Evolutionary conservation across 164 flowering plant species (phyloP).

Genomic region (Aristolochia californica): DNA sequence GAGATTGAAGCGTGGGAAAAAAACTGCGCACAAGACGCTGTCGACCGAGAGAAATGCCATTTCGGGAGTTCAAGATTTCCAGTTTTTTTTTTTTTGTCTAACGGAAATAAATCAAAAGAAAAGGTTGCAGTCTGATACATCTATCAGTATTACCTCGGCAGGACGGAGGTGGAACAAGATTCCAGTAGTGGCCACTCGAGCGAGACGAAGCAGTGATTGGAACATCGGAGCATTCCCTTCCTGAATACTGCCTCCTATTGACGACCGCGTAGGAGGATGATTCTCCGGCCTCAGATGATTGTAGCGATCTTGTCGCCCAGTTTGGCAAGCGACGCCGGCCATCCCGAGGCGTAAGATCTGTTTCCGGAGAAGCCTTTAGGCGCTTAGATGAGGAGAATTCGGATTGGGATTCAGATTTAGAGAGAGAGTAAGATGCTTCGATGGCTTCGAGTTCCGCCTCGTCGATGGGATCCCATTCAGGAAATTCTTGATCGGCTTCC

Average conservation of each 20-base stretch:
- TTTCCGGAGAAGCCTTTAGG: neutral
- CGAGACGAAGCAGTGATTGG: neutral
- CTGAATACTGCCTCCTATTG: too few relatives aligned
- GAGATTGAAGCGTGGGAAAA: too few relatives aligned
- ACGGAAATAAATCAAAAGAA: neutral
- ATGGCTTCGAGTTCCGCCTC: slow-evolving; percentile 8
- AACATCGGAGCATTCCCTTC: neutral
- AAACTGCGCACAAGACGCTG: too few relatives aligned
- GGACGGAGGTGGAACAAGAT: slow-evolving; percentile 4
- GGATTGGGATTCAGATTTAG: neutral
- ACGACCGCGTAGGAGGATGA: too few relatives aligned
- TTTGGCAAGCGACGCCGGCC: neutral
- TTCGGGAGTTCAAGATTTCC: too few relatives aligned
- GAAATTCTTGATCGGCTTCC: neutral
- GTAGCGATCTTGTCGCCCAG: neutral
- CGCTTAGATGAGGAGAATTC: neutral
- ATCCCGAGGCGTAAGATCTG: neutral
- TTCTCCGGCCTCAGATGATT: neutral
- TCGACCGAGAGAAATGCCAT: too few relatives aligned
- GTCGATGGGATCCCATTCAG: slow-evolving; percentile 2
- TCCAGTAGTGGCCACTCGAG: slow-evolving; percentile 1
- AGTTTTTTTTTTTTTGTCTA: neutral
- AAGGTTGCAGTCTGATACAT: too few relatives aligned
- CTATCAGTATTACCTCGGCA: slow-evolving; percentile 2
- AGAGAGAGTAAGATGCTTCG: neutral